These are phyloP conservation scores for Penicillium psychrosexuale DNA, from an alignment of 2,329 filamentous ascomycete species.

Conservation along the genomic window DNA sequence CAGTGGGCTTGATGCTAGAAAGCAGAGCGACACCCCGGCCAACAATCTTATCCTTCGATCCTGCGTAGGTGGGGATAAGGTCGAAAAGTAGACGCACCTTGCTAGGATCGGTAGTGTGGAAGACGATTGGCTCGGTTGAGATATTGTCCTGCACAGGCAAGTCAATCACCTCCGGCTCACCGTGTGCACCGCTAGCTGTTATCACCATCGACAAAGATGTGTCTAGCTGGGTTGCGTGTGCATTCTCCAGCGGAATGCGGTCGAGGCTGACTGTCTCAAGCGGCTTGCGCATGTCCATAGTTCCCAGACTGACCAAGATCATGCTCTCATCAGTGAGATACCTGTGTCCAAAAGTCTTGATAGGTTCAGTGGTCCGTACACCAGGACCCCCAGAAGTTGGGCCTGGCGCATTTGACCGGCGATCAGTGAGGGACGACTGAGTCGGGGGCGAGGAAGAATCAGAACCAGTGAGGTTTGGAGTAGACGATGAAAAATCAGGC, in stretches of 20 bases:
- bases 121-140: constrained; percentile 87
- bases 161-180: constrained; percentile 86
- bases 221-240: constrained; percentile 88
- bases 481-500: constrained; percentile 23
- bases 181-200: constrained; percentile 76
- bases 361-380: constrained; percentile 60
- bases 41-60: constrained; percentile 73
- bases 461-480: constrained; percentile 31
- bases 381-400: constrained; percentile 36
- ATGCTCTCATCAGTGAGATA: constrained; percentile 88
- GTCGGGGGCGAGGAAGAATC: constrained; percentile 36
- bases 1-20: constrained; percentile 75
- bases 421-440: constrained; percentile 43
- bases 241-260: constrained; percentile 79
- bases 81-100: constrained; percentile 92
- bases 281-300: constrained; percentile 87
- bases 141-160: constrained; percentile 92
- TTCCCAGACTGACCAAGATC: constrained; percentile 86
- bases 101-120: constrained; percentile 71
- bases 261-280: constrained; percentile 80
- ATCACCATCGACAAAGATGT: constrained; percentile 90
- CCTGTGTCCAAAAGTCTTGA: constrained; percentile 94
- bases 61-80: constrained; percentile 91
- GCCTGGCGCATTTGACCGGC: constrained; percentile 37
- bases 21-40: constrained; percentile 86